Evolutionary conservation across 2,329 filamentous ascomycete species (phyloP).

Genomic region (Aspergillus puulaauensis): DNA sequence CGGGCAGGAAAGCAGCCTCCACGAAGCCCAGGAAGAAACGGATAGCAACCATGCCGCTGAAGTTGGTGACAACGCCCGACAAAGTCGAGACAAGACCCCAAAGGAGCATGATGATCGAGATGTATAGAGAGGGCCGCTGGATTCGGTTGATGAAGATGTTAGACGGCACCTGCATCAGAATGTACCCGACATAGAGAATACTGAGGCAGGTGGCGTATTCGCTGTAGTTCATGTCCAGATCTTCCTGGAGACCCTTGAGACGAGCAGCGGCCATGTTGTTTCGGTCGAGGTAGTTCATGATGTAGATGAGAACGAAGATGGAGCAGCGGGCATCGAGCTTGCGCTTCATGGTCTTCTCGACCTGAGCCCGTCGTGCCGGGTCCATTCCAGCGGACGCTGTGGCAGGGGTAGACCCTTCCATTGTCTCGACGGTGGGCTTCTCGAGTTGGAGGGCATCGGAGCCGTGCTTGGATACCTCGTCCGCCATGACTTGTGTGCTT

Average conservation of each 20-base stretch:
- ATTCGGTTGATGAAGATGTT: slow-evolving; percentile 49
- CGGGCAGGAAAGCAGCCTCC: slow-evolving; percentile 41
- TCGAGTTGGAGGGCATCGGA: not conserved
- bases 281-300: slow-evolving; percentile 9
- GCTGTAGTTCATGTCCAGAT: slow-evolving; percentile 1
- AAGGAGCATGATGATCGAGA: slow-evolving; percentile 48
- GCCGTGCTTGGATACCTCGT: not conserved
- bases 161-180: slow-evolving; percentile 31
- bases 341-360: slow-evolving; percentile 27
- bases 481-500: not conserved
- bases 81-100: slow-evolving; percentile 63
- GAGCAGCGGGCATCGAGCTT: slow-evolving; percentile 29
- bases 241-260: slow-evolving; percentile 4
- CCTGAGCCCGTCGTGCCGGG: slow-evolving; percentile 20
- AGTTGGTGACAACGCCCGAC: slow-evolving; percentile 47
- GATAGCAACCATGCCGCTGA: slow-evolving; percentile 35
- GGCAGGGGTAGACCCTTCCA: not conserved
- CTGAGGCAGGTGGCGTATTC: slow-evolving; percentile 4
- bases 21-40: slow-evolving; percentile 40
- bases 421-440: not conserved
- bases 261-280: slow-evolving; percentile 8
- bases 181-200: slow-evolving; percentile 7
- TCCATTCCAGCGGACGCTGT: slow-evolving; percentile 7
- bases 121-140: slow-evolving; percentile 46
- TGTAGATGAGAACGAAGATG: slow-evolving; percentile 8